These are phyloP conservation scores for Raffaelea albimanens DNA, from an alignment of 2,329 filamentous ascomycete genomes.

Conservation along the genomic window DNA sequence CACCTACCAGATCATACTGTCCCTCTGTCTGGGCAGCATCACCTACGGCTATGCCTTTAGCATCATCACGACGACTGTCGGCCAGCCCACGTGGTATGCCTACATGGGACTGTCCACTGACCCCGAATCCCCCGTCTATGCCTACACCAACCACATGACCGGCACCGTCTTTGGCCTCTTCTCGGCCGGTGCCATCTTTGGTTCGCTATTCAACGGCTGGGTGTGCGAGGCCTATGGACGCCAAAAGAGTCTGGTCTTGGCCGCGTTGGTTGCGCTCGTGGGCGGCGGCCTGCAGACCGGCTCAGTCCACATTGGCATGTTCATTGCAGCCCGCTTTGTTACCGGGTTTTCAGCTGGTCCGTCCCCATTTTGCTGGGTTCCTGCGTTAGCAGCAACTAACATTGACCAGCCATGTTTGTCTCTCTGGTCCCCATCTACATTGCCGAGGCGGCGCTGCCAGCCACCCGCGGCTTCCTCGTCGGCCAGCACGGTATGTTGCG, in stretches of 20 bases:
- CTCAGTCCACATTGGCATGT: constrained; percentile 11
- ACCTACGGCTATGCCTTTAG: background rate
- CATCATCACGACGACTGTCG: background rate
- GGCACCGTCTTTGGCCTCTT: constrained; percentile 5
- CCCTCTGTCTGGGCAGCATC: background rate
- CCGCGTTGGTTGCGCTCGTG: constrained; percentile 1
- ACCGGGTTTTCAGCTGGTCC: constrained; percentile 31
- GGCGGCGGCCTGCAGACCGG: constrained; percentile 8
- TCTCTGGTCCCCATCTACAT: constrained; percentile 10
- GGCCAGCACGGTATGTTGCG: constrained; percentile 13
- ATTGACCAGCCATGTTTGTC: constrained; percentile 7
- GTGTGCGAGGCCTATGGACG: constrained; percentile 1
- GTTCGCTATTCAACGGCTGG: constrained; percentile 2
- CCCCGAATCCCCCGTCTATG: background rate
- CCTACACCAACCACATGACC: constrained; percentile 2
- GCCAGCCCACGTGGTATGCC: background rate
- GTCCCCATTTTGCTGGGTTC: no score
- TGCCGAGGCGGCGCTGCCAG: constrained; percentile 26
- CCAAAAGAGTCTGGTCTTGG: constrained; percentile 2
- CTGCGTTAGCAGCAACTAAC: no score
- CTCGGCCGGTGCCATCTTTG: constrained; percentile 5
- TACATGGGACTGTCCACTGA: background rate
- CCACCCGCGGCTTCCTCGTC: constrained; percentile 18
- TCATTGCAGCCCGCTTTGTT: constrained; percentile 22
- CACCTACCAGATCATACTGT: no score